Evolutionary conservation across 75 land plant species (phyloP), one percentile per base, ranked within the genome.

Genomic region (Pinus albicaulis): DNA sequence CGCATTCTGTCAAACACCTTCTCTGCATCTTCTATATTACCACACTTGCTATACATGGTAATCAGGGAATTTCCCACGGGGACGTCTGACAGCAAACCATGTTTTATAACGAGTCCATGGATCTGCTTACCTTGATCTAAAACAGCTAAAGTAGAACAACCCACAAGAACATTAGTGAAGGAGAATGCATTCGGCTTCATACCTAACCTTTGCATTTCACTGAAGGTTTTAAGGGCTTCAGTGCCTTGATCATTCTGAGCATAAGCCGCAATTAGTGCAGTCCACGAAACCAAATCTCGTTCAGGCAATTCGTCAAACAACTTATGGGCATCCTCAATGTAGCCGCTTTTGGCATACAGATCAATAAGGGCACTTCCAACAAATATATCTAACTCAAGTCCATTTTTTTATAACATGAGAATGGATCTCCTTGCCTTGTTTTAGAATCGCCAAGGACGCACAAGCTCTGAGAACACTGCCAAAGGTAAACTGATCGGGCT

Each of bases 291-390:
- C 24, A 52, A 28, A 79, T 74, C 74, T 25, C 75, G 63, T 7
- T 16, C 76, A 56, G 84, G 84, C 84, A 82, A 79, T 44, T 52
- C 22, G 41, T 74, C 22, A 68, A 82, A 82, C 82, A 82, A 74
- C 59, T 65, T 34, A 5, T 31, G 11, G 2, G 84, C 84, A 60
- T 57, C 57, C 23, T 56, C 24, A 15, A 82, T 48, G 10, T 10
- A 48, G 53, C 0, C 0, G 53, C 53, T 10, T 68, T 91, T 91
- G 1, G 81, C 82, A 74, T 91, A 91, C 90, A 88, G 82, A 79
- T 88, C 89, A 79, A 91, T 79, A 44, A 91, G 57, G 31, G 87
- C 69, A 26, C 89, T 85, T 56, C 72, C 82, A 78, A 88, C 84
- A 60, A 83, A 88, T 1, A 82, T 73, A 71, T 62, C 23, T 24